Percentiles rank a stretch among this genome's conserved stretches.
These are phyloP conservation scores for Samsoniella hepiali DNA, from an alignment of 2,329 filamentous ascomycete genomes.

Conservation along the genomic window DNA sequence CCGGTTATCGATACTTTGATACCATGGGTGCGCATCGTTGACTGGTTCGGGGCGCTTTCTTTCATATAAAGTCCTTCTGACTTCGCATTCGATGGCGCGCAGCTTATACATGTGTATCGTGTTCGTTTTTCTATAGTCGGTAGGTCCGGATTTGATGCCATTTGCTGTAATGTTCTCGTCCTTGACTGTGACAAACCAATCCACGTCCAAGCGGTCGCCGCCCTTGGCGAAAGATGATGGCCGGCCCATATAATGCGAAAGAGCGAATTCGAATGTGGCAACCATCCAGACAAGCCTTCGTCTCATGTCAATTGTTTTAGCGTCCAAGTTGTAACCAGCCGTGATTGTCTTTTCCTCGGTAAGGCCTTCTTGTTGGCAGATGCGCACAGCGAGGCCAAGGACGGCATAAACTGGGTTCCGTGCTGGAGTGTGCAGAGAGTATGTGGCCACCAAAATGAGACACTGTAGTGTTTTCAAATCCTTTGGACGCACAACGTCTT, in stretches of 20 bases:
- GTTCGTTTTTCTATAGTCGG: conserved; percentile 79
- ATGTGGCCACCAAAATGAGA: conserved; percentile 80
- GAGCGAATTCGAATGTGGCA: conserved; percentile 80
- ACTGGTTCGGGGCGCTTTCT: conserved; percentile 74
- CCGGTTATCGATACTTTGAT: conserved; percentile 72
- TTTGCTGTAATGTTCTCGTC: conserved; percentile 78
- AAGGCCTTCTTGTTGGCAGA: conserved; percentile 85
- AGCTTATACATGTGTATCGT: conserved; percentile 93
- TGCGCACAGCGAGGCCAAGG: conserved; percentile 78
- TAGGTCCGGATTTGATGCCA: conserved; percentile 69
- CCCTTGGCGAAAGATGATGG: conserved; percentile 81
- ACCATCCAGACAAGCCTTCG: conserved; percentile 86
- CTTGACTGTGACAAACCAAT: conserved; percentile 77
- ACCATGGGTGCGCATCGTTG: conserved; percentile 84
- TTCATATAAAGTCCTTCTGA: conserved; percentile 80
- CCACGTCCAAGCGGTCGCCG: conserved; percentile 79
- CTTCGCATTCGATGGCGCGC: conserved; percentile 82
- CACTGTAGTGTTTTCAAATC: conserved; percentile 89
- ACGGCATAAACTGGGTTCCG: conserved; percentile 92
- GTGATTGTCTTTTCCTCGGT: conserved; percentile 86
- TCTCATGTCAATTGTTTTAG: conserved; percentile 82
- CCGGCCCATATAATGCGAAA: conserved; percentile 83
- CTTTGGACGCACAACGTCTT: conserved; percentile 80
- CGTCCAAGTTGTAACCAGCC: conserved; percentile 59
- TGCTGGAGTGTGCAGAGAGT: conserved; percentile 88